Evolutionary conservation across 352 stramenopile genomes (phyloP).

Genomic region (Aphanomyces cochlioides): DNA sequence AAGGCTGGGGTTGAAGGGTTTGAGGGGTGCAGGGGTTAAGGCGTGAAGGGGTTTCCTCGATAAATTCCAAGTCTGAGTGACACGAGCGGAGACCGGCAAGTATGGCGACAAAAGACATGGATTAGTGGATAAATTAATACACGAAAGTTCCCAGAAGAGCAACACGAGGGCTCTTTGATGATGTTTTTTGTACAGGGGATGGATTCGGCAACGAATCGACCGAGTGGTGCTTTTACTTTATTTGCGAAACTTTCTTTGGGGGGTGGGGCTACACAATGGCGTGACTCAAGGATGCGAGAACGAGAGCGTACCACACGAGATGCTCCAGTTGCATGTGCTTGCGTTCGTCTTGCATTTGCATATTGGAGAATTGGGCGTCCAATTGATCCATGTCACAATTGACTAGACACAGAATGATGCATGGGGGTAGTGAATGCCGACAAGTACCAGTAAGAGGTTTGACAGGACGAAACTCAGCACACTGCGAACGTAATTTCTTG

Average conservation of each 20-base stretch:
- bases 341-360: slow-evolving; percentile 19
- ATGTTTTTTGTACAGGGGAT: neutral
- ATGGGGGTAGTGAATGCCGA: neutral
- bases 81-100: no score
- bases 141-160: neutral
- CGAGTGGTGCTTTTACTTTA: neutral
- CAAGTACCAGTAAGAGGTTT: slow-evolving; percentile 13
- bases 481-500: slow-evolving; percentile 23
- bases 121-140: slow-evolving; percentile 26
- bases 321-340: neutral
- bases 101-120: neutral
- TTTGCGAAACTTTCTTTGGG: slow-evolving; percentile 12
- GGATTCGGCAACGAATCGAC: no score
- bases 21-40: no score
- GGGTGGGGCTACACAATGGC: neutral
- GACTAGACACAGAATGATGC: neutral
- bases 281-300: neutral
- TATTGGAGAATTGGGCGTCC: slow-evolving; percentile 4
- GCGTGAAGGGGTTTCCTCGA: no score
- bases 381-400: neutral
- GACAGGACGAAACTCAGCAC: slow-evolving; percentile 21
- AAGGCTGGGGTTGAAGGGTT: neutral
- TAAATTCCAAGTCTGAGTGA: no score
- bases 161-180: neutral
- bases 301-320: slow-evolving; percentile 20